Evolutionary conservation across 805 yeast genomes (phyloP), one percentile per base, ranked within the genome.

Genomic region (Lachancea sp.): DNA sequence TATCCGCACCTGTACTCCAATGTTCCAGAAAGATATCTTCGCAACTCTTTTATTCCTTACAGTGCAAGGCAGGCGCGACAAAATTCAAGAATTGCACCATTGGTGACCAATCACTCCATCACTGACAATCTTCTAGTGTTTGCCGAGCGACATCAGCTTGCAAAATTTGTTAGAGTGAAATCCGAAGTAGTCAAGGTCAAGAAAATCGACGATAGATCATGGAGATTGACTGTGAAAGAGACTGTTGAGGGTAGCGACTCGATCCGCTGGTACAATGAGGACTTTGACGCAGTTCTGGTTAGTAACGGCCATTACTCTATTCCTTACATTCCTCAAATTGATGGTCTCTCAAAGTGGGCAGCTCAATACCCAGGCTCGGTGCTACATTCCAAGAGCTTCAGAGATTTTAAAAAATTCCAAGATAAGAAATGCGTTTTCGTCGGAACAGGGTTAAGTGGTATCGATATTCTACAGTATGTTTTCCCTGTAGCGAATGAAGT

Each of bases 231-330:
- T 2, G 47, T 53, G n/a, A 51, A 47, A 18, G 19, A 32, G 10
- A 33, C 38, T 12, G 57, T 57, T 1, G 60, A 61, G 48, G 62
- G 66, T 62, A 49, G 54, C 15, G 55, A 44, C 1, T 39, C 49
- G 2, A 3, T 26, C 6, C 18, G 15, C 3, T 70, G 74, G 74
- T 66, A 60, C 52, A 66, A 67, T 38, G 65, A 69, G 35, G 50
- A 38, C 3, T 70, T 62, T 47, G 75, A 70, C 54, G 57, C 66
- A 4, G 59, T 70, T 15, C 59, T 70, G 10, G 66, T 68, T 12
- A 64, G 71, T 25, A 60, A 63, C 9, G 75, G 75, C 29, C 72
- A 69, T 47, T 70, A 68, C 51, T 67, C 68, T 33, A 59, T 69
- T 19, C 75, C 75, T 4, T 62, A 48, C 42, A 60, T 69, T 31